phyloP scores from a whole-genome alignment of 768 basidiomycete species.

The Xerocomellus amylosporus region DNA sequence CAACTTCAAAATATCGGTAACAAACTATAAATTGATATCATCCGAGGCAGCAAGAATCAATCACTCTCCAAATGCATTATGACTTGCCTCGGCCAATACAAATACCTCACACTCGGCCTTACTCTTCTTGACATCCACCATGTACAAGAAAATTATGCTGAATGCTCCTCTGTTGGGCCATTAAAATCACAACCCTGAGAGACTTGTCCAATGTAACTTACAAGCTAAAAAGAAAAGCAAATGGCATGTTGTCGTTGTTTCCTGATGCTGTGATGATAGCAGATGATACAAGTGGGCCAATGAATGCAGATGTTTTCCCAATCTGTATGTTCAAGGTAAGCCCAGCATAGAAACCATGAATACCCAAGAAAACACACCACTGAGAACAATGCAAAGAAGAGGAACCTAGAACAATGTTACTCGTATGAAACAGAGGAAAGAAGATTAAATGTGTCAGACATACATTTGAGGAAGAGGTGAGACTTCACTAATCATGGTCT shows the following conservation, averaged over 20 bases:
- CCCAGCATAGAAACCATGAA: not conserved
- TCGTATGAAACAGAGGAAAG: not conserved
- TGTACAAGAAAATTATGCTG: slow-evolving; percentile 52
- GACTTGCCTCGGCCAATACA: slow-evolving; percentile 48
- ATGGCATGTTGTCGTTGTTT: slow-evolving; percentile 74
- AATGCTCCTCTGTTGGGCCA: slow-evolving; percentile 13
- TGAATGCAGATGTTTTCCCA: slow-evolving; percentile 75
- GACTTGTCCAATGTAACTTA: slow-evolving; percentile 33
- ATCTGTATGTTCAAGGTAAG: slow-evolving; percentile 36
- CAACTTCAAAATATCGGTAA: too few relatives aligned
- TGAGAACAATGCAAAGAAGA: slow-evolving; percentile 74
- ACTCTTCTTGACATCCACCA: slow-evolving; percentile 66
- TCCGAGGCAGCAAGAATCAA: not conserved
- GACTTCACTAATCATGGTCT: slow-evolving; percentile 81
- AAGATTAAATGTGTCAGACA: slow-evolving; percentile 5
- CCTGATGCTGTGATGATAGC: slow-evolving; percentile 68
- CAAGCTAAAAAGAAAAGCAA: slow-evolving; percentile 70
- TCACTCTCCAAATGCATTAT: slow-evolving; percentile 35
- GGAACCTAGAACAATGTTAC: slow-evolving; percentile 41
- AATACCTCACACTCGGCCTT: slow-evolving; percentile 61
- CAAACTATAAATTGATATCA: too few relatives aligned
- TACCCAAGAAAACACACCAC: slow-evolving; percentile 41
- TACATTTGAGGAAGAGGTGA: slow-evolving; percentile 71
- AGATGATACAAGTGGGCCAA: slow-evolving; percentile 71
- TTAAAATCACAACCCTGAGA: not conserved